Conservation (phyloP, 208 protist species). For the Leishmania lainsoni region DNA sequence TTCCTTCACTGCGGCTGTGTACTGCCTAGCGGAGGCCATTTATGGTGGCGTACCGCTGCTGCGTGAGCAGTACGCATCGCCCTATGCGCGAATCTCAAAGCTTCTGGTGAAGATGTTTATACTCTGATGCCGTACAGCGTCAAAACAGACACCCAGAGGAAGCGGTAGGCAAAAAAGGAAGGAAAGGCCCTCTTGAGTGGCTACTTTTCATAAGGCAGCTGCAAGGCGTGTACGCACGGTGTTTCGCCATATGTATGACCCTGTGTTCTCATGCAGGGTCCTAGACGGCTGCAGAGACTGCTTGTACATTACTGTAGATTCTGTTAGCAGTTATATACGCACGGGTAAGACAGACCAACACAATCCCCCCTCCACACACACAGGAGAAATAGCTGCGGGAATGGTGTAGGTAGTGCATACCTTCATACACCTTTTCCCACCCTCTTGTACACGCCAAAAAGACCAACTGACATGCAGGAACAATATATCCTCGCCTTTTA, state of each 20-base stretch:
- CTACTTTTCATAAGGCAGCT: neutral
- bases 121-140: constrained; percentile 15
- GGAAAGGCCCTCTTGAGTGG: neutral
- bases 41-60: constrained; percentile 46
- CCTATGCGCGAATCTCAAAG: constrained; percentile 47
- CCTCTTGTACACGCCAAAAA: neutral
- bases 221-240: neutral
- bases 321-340: neutral
- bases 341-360: neutral
- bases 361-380: neutral
- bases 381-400: neutral
- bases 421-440: neutral
- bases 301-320: neutral
- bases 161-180: neutral
- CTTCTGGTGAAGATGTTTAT: constrained; percentile 76
- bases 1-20: constrained; percentile 42
- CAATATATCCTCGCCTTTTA: neutral
- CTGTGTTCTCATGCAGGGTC: neutral
- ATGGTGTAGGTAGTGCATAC: neutral
- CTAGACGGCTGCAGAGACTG: no score
- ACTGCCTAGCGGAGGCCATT: constrained; percentile 57
- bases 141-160: neutral
- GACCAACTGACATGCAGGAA: neutral
- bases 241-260: neutral
- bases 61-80: constrained; percentile 48